phyloP scores from a whole-genome alignment of 768 basidiomycete genomes.

The Auricularia heimuer region DNA sequence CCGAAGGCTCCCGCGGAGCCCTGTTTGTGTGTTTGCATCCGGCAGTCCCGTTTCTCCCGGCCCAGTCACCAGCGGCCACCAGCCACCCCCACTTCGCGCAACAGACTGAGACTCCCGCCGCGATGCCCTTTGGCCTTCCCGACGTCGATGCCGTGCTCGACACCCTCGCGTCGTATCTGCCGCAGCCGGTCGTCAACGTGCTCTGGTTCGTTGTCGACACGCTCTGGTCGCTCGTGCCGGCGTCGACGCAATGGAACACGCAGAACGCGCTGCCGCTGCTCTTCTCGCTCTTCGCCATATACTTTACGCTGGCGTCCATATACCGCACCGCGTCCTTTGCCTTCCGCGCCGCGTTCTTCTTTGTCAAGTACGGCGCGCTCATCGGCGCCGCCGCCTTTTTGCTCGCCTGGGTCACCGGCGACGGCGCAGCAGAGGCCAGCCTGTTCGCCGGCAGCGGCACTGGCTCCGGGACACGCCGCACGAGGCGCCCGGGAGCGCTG shows the following conservation, averaged over 20 bases:
- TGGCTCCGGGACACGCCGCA: slow-evolving; percentile 8
- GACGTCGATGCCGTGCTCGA: slow-evolving; percentile 32
- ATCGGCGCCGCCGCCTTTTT: slow-evolving; percentile 31
- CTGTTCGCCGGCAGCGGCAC: slow-evolving; percentile 23
- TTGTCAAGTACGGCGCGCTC: slow-evolving; percentile 69
- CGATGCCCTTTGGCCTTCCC: neutral
- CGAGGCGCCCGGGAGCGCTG: slow-evolving; percentile 5
- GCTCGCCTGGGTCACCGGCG: slow-evolving; percentile 5
- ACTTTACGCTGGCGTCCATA: slow-evolving; percentile 64
- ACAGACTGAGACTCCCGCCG: too few species aligned
- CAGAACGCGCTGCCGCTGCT: slow-evolving; percentile 65
- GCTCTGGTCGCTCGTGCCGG: slow-evolving; percentile 29
- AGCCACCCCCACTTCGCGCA: too few species aligned
- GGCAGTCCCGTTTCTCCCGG: too few species aligned
- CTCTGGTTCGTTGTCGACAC: slow-evolving; percentile 34
- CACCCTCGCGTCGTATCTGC: slow-evolving; percentile 32
- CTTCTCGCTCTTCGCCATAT: slow-evolving; percentile 61
- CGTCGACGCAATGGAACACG: slow-evolving; percentile 1
- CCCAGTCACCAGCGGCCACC: too few species aligned
- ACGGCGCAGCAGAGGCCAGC: slow-evolving; percentile 18
- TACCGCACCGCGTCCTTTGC: slow-evolving; percentile 75
- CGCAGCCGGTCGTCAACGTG: neutral
- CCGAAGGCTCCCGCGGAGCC: too few species aligned
- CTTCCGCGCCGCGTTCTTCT: slow-evolving; percentile 53
- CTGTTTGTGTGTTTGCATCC: too few species aligned